phyloP scores from a whole-genome alignment of 305 asterid genomes.

The Rubia occidens region DNA sequence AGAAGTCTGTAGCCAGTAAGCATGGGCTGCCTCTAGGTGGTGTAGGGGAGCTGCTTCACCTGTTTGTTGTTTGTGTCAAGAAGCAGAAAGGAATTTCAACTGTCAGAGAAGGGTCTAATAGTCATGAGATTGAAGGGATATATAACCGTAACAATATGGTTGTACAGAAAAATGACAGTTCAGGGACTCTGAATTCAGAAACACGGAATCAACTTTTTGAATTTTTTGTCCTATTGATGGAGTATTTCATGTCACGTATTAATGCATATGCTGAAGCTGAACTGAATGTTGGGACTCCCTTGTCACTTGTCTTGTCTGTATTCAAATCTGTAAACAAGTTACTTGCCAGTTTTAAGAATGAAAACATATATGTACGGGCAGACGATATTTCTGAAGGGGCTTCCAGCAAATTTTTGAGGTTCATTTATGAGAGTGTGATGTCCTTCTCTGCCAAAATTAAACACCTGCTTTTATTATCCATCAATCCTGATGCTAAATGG shows the following conservation, averaged over 20 bases:
- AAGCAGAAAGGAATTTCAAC: constrained; percentile 45
- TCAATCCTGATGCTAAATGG: constrained; percentile 30
- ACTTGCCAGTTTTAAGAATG: constrained; percentile 44
- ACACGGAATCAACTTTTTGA: constrained; percentile 48
- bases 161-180: constrained; percentile 23
- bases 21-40: constrained; percentile 47
- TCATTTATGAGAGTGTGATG: constrained; percentile 46
- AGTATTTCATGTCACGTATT: constrained; percentile 46
- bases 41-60: constrained; percentile 61
- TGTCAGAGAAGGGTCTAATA: constrained; percentile 24
- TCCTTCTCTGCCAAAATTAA: constrained; percentile 41
- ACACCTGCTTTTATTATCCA: constrained; percentile 26
- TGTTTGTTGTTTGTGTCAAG: constrained; percentile 49
- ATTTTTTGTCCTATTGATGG: constrained; percentile 64
- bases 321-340: constrained; percentile 54
- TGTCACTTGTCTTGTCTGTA: constrained; percentile 34
- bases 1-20: constrained; percentile 50
- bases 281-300: constrained; percentile 25
- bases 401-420: constrained; percentile 48
- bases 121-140: constrained; percentile 19
- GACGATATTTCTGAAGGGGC: constrained; percentile 85
- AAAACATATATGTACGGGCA: constrained; percentile 49
- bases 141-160: constrained; percentile 19
- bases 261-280: constrained; percentile 37
- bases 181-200: constrained; percentile 43